Conservation (phyloP, 2,329 filamentous ascomycete genomes). For the Fusarium papillatum region DNA sequence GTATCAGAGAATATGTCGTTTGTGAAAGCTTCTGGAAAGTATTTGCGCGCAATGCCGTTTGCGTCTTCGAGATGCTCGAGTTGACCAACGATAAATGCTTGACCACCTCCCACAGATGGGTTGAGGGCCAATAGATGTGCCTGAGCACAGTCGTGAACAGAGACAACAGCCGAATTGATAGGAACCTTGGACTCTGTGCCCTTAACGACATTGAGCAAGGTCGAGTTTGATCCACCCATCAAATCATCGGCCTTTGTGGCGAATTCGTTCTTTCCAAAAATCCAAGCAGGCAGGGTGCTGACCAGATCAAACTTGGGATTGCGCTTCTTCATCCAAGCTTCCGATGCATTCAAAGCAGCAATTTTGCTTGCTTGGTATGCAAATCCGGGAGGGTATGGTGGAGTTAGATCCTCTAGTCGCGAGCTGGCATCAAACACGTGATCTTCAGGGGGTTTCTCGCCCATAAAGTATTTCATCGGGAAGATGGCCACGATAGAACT, state of each 20-base stretch:
- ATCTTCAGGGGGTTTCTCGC: not conserved
- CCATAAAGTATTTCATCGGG: not conserved
- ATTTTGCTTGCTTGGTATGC: slow-evolving; percentile 11
- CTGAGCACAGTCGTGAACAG: slow-evolving; percentile 1
- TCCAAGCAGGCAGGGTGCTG: slow-evolving; percentile 2
- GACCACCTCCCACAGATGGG: not conserved
- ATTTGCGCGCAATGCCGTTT: not conserved
- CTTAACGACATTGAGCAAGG: not conserved
- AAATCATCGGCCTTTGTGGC: not conserved
- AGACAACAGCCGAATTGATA: slow-evolving; percentile 1
- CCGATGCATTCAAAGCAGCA: slow-evolving; percentile 6
- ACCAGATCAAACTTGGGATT: not conserved
- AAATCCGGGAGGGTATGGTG: not conserved
- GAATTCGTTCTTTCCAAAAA: slow-evolving; percentile 2
- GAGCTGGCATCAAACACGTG: not conserved
- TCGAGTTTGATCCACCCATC: not conserved
- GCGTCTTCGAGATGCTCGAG: not conserved
- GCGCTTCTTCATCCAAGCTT: slow-evolving; percentile 12
- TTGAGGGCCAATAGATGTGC: not conserved
- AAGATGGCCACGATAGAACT: slow-evolving; percentile 10
- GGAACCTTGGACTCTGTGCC: not conserved
- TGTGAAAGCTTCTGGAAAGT: not conserved
- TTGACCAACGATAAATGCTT: not conserved
- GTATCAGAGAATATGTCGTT: not conserved
- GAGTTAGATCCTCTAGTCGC: not conserved